Evolutionary conservation across 2,329 filamentous ascomycete species (phyloP).

Genomic region (Fusarium heterosporum): DNA sequence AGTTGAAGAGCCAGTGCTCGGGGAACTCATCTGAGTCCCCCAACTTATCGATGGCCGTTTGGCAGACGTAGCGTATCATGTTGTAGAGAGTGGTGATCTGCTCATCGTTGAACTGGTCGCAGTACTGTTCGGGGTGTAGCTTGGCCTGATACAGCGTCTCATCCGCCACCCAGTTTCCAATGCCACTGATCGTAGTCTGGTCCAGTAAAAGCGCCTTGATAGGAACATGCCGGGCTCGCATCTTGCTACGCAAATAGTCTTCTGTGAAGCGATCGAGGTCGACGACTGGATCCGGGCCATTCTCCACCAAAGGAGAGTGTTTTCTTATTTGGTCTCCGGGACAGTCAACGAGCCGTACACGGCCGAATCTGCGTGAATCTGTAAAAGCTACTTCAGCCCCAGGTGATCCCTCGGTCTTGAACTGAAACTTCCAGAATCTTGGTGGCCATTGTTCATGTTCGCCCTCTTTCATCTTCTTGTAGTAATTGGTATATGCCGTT

Average conservation of each 20-base stretch:
- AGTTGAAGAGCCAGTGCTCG: conserved; percentile 85
- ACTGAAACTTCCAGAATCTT: conserved; percentile 86
- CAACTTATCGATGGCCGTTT: conserved; percentile 80
- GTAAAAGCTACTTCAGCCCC: conserved; percentile 79
- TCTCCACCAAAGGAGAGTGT: conserved; percentile 83
- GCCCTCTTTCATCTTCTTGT: conserved; percentile 74
- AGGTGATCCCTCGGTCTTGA: conserved; percentile 70
- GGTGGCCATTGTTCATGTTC: conserved; percentile 82
- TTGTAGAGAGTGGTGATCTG: conserved; percentile 80
- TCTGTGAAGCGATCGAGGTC: conserved; percentile 83
- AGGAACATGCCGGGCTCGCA: conserved; percentile 82
- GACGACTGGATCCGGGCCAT: conserved; percentile 91
- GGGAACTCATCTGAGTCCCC: conserved; percentile 89
- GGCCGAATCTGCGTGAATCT: conserved; percentile 81
- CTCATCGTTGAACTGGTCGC: conserved; percentile 78
- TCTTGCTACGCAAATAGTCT: conserved; percentile 77
- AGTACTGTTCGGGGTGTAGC: conserved; percentile 93
- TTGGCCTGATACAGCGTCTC: conserved; percentile 91
- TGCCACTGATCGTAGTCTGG: conserved; percentile 88
- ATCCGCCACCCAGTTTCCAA: conserved; percentile 98
- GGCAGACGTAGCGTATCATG: conserved; percentile 81
- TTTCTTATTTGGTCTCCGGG: conserved; percentile 80
- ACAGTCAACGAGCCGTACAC: conserved; percentile 86
- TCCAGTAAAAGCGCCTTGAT: conserved; percentile 91
- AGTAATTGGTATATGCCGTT: conserved; percentile 84